These are phyloP conservation scores for Geosmithia morbida DNA, from an alignment of 2,329 filamentous ascomycete genomes.

Conservation along the genomic window DNA sequence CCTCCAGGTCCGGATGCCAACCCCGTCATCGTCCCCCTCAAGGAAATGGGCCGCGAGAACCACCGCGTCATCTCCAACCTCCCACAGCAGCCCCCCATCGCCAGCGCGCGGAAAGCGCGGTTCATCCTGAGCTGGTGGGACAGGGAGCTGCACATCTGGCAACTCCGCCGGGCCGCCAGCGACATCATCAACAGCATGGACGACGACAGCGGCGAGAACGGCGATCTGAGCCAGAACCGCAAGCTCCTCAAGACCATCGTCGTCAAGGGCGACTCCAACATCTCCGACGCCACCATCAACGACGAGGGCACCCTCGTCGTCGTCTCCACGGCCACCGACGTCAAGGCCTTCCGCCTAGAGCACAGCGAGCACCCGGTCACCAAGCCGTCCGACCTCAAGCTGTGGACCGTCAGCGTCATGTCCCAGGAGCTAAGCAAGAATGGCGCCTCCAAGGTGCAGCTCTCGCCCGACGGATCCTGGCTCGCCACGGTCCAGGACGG, in stretches of 20 bases:
- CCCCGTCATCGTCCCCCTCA: conserved; percentile 67
- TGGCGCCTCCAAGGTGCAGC: conserved; percentile 55
- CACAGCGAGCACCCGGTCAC: conserved; percentile 25
- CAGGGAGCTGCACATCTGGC: conserved; percentile 74
- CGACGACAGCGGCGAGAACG: conserved; percentile 14
- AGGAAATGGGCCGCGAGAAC: conserved; percentile 61
- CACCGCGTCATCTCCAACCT: conserved; percentile 72
- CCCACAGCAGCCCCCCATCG: conserved; percentile 61
- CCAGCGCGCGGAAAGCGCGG: conserved; percentile 58
- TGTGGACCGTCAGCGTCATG: conserved; percentile 52
- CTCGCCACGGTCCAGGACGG: conserved; percentile 50
- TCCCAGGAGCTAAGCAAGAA: conserved; percentile 37
- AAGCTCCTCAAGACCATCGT: conserved; percentile 58
- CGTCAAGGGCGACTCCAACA: conserved; percentile 64
- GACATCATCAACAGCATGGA: conserved; percentile 27
- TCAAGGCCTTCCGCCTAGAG: conserved; percentile 64
- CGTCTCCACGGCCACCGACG: conserved; percentile 58
- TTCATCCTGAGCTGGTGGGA: conserved; percentile 89
- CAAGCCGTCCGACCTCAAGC: conserved; percentile 44
- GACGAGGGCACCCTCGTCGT: conserved; percentile 57
- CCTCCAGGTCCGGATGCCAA: conserved; percentile 65
- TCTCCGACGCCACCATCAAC: conserved; percentile 61
- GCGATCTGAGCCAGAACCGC: conserved; percentile 34
- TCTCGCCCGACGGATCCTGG: conserved; percentile 60
- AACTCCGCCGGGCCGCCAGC: conserved; percentile 28